Base-by-base conservation (phyloP, 2,329 filamentous ascomycete species). In the Claviceps monticola region DNA sequence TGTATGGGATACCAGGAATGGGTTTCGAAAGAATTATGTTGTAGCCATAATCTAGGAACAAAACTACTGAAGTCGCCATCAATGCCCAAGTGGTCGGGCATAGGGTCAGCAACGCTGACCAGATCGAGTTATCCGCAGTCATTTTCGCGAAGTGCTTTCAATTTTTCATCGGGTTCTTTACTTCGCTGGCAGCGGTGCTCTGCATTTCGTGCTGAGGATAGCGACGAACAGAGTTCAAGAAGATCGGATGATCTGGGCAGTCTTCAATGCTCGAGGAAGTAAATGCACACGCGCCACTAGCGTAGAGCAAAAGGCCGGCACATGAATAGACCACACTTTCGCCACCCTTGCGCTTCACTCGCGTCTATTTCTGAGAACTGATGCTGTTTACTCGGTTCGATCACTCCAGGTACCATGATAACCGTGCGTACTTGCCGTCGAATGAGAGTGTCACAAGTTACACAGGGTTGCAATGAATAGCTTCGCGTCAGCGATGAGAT, bases 1-100 rank as follows among this genome's bases (percentile, higher is more conserved):
- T 45, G 47, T 52, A 52, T n/a, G 51, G 47, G 3, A 52, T 52
- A 7, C 47, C 47, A 16, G 34, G 47, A 2, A 52, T 8, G n/a
- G 51, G 39, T 21, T 19, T 38, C 1, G 26, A 4, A 2, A 45
- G 42, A 21, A 37, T 9, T 9, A 9, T 50, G 14, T 19, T 50
- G 1, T 14, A 38, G 34, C 41, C 29, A 45, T 50, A 39, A 3
- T 29, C 2, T 6, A 49, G 16, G 7, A 44, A 14, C 17, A 46
- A 39, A 38, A 50, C 5, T n/a, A 38, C 41, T 8, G 34, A 17
- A 17, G 42, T 26, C 14, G 19, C 26, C 6, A 37, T 3, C 14
- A 26, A 21, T 6, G 41, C 17, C 41, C 48, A 50, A 45, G 41
- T 14, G 37, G 19, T 43, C 4, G 14, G 19, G 14, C 17, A 13